Percentiles rank a stretch among this genome's conserved stretches.
Conservation (phyloP, 2,329 filamentous ascomycete species). For the Penicillium paneum region DNA sequence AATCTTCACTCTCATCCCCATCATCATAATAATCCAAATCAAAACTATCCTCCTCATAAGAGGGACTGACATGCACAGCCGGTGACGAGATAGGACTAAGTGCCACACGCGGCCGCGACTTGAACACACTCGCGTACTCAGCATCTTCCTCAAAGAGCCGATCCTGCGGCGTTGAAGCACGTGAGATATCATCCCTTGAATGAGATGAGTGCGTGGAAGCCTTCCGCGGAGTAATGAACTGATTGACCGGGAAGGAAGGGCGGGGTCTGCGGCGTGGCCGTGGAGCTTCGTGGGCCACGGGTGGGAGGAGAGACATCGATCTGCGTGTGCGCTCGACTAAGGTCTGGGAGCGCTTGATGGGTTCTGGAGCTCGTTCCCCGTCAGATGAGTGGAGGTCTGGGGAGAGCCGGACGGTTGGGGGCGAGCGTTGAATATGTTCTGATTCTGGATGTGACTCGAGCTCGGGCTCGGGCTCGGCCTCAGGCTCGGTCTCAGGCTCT, state of each 20-base stretch:
- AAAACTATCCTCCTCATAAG: conserved; percentile 23
- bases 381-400: conserved; percentile 7
- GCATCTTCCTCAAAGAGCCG: conserved; percentile 67
- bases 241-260: conserved; percentile 52
- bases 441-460: conserved; percentile 1
- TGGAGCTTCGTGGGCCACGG: conserved; percentile 24
- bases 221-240: conserved; percentile 54
- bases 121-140: conserved; percentile 81
- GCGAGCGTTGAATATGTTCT: conserved; percentile 3
- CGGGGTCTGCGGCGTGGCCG: conserved; percentile 28
- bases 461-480: background rate
- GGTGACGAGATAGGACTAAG: conserved; percentile 62
- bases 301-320: conserved; percentile 67
- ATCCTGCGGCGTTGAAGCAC: conserved; percentile 58
- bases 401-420: conserved; percentile 14
- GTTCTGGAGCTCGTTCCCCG: conserved; percentile 14
- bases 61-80: conserved; percentile 35
- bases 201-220: conserved; percentile 14
- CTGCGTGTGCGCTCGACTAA: conserved; percentile 76
- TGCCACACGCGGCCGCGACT: conserved; percentile 75
- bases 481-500: background rate
- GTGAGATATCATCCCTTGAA: conserved; percentile 14
- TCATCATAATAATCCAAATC: conserved; percentile 20
- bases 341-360: conserved; percentile 36
- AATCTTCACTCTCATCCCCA: conserved; percentile 7